Percentiles rank a stretch among this genome's conserved stretches.
Evolutionary conservation across 805 yeast species (phyloP).

Genomic region (Starmera pachycereana): DNA sequence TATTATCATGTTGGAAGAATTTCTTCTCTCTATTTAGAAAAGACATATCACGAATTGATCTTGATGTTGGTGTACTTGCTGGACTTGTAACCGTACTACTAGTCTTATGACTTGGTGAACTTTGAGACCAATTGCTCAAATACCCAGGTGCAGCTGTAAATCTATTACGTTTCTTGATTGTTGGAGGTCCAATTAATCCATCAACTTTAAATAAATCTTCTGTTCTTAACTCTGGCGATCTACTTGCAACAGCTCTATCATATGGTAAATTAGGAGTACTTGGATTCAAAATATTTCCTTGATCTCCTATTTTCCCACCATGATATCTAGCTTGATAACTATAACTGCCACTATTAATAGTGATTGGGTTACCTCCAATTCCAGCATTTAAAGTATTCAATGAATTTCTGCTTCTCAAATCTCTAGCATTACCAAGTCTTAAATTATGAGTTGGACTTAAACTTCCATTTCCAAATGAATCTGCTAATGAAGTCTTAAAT

Average conservation of each 20-base stretch:
- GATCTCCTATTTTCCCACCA: too few species aligned
- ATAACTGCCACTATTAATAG: too few species aligned
- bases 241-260: neutral
- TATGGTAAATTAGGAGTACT: too few species aligned
- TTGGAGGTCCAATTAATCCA: constrained; percentile 16
- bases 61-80: neutral
- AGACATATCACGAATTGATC: neutral
- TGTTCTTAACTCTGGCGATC: constrained; percentile 11
- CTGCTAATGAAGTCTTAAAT: constrained; percentile 67
- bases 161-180: constrained; percentile 9
- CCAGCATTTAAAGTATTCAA: too few species aligned
- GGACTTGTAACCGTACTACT: neutral
- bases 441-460: constrained; percentile 10
- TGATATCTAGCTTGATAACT: too few species aligned
- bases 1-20: constrained; percentile 3
- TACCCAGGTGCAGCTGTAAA: constrained; percentile 14
- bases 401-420: constrained; percentile 4
- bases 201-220: constrained; percentile 39
- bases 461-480: constrained; percentile 36
- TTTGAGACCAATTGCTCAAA: constrained; percentile 9
- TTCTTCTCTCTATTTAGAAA: constrained; percentile 11
- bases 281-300: too few species aligned
- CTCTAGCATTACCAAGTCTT: constrained; percentile 5
- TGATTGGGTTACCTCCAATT: too few species aligned
- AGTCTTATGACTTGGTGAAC: constrained; percentile 19